A percentile compares a stretch with the other conserved stretches of the same genome.
These are phyloP conservation scores for Penicillium herquei DNA, from an alignment of 495 filamentous ascomycete species.

Conservation along the genomic window DNA sequence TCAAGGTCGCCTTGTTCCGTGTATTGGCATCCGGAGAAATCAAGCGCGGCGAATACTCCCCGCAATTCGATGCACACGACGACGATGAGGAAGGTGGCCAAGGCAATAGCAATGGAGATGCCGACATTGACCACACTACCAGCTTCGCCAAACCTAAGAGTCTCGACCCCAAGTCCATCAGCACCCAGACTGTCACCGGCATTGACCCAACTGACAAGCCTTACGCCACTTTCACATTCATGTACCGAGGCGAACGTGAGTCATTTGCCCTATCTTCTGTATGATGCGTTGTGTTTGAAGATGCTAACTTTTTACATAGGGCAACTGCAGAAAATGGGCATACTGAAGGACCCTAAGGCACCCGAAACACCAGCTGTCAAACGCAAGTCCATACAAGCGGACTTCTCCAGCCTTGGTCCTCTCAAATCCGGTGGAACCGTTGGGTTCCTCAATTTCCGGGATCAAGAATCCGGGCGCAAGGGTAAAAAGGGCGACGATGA, in stretches of 20 bases:
- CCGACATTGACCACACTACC: constrained; percentile 92
- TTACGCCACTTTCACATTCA: constrained; percentile 95
- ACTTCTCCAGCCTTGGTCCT: constrained; percentile 82
- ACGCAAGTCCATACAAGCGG: constrained; percentile 71
- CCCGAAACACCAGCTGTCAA: constrained; percentile 61
- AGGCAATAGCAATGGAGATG: constrained; percentile 45
- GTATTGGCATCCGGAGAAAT: constrained; percentile 96
- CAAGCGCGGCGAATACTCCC: constrained; percentile 94
- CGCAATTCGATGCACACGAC: constrained; percentile 95
- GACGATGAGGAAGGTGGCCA: constrained; percentile 69
- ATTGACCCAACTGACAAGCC: constrained; percentile 94
- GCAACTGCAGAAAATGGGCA: constrained; percentile 93
- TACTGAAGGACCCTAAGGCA: constrained; percentile 62
- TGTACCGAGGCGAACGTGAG: constrained; percentile 95
- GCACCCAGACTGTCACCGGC: constrained; percentile 97
- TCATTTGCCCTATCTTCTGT: constrained; percentile 10
- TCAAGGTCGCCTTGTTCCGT: constrained; percentile 95
- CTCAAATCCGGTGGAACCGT: constrained; percentile 79
- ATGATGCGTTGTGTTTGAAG: neutral
- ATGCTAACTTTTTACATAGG: constrained; percentile 47
- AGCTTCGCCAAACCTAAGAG: constrained; percentile 98
- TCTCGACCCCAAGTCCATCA: constrained; percentile 94
- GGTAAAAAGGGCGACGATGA: constrained; percentile 43
- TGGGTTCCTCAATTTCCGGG: constrained; percentile 88
- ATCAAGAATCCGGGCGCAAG: constrained; percentile 54